Evolutionary conservation across 306 rosid genomes (phyloP).

Genomic region (Cicer cuneatum): DNA sequence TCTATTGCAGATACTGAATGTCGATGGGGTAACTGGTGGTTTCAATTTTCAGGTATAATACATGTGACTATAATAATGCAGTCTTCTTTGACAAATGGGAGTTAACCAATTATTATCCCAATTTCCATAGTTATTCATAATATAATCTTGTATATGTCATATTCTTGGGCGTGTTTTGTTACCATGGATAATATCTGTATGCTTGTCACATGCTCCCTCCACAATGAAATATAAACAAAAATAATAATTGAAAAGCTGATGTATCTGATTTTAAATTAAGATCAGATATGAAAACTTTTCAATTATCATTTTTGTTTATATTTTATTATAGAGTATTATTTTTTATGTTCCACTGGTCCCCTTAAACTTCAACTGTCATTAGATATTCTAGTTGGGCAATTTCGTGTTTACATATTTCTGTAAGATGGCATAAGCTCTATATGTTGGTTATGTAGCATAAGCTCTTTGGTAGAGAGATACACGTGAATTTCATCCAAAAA

Average conservation of each 20-base stretch:
- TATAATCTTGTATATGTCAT: neutral
- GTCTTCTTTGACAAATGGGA: constrained; percentile 27
- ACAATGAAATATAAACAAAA: too few species aligned
- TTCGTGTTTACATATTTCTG: constrained; percentile 28
- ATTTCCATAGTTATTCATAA: neutral
- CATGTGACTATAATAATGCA: constrained; percentile 9
- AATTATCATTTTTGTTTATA: too few species aligned
- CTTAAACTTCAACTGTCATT: constrained; percentile 4
- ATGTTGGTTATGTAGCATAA: too few species aligned
- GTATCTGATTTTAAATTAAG: too few species aligned
- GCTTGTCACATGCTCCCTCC: constrained; percentile 19
- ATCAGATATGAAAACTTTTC: too few species aligned
- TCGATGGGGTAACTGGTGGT: constrained; percentile 94
- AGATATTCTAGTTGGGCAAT: constrained; percentile 25
- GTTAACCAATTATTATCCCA: neutral
- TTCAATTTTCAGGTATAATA: constrained; percentile 88
- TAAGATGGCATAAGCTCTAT: constrained; percentile 7
- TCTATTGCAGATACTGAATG: constrained; percentile 71
- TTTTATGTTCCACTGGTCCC: neutral
- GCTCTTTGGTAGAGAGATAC: too few species aligned
- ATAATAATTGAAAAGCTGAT: too few species aligned
- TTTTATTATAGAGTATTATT: neutral
- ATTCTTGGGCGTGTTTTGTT: constrained; percentile 19
- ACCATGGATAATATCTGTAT: constrained; percentile 8
- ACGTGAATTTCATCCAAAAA: too few species aligned